Percentiles rank a stretch among this genome's conserved stretches.
Conservation (phyloP, 2,329 filamentous ascomycete genomes). For the Beauveria sp. region DNA sequence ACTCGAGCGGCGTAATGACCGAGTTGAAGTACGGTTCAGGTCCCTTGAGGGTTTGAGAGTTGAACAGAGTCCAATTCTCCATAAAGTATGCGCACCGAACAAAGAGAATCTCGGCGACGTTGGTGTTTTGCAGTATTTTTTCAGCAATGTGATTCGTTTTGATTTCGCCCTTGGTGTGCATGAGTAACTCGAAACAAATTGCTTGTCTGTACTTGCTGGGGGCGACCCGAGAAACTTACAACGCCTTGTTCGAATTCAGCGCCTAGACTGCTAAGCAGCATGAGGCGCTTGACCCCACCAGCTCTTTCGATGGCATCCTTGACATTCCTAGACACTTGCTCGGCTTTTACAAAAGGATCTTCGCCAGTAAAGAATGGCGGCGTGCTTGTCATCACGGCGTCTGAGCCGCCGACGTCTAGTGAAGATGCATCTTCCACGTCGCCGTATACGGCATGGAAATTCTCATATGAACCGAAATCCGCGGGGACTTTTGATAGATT, state of each 20-base stretch:
- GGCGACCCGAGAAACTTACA: slow-evolving; percentile 16
- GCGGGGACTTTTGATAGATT: slow-evolving; percentile 16
- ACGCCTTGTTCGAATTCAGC: slow-evolving; percentile 26
- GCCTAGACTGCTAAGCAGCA: slow-evolving; percentile 24
- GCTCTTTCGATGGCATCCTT: slow-evolving; percentile 20
- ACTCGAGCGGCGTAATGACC: slow-evolving; percentile 26
- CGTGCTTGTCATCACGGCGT: slow-evolving; percentile 19
- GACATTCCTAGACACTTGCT: slow-evolving; percentile 17
- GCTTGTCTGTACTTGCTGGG: too few species aligned
- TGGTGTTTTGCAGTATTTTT: slow-evolving; percentile 12
- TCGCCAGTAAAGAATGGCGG: slow-evolving; percentile 15
- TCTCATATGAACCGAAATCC: slow-evolving; percentile 16
- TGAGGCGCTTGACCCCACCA: slow-evolving; percentile 21
- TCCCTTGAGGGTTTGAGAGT: slow-evolving; percentile 19
- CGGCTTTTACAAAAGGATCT: slow-evolving; percentile 12
- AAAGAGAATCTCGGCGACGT: slow-evolving; percentile 21
- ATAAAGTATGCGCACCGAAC: slow-evolving; percentile 30
- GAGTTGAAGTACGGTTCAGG: slow-evolving; percentile 25
- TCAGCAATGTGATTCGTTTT: slow-evolving; percentile 28
- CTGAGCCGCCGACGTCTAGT: slow-evolving; percentile 18
- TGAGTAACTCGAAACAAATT: not conserved
- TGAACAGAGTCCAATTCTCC: slow-evolving; percentile 28
- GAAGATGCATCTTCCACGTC: slow-evolving; percentile 16
- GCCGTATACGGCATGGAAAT: slow-evolving; percentile 19
- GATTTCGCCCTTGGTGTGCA: slow-evolving; percentile 25